phyloP scores from a whole-genome alignment of 352 stramenopile genomes.

The Pythium phragmitis region DNA sequence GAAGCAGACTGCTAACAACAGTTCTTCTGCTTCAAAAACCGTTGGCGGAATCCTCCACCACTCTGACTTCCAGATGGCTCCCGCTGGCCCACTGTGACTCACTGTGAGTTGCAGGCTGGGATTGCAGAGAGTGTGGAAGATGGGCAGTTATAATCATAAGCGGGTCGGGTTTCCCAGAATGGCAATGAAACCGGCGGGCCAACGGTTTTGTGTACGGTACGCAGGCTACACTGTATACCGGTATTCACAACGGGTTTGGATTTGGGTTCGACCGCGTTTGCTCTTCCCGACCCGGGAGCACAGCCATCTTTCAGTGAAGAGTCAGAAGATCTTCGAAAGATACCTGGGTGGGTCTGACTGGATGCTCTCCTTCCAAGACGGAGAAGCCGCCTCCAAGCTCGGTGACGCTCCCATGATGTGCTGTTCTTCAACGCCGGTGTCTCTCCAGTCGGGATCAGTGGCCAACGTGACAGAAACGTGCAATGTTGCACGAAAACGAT shows the following conservation, averaged over 20 bases:
- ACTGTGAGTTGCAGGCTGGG: neutral
- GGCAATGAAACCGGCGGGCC: neutral
- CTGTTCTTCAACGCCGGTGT: neutral
- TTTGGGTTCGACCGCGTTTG: neutral
- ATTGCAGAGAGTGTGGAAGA: neutral
- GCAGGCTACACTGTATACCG: too few species aligned
- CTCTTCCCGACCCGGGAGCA: neutral
- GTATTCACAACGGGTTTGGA: conserved; percentile 1
- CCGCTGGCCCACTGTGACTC: neutral
- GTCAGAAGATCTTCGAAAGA: conserved; percentile 16
- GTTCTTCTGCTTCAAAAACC: neutral
- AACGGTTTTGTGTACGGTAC: conserved; percentile 4
- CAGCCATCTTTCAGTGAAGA: neutral
- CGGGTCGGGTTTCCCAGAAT: conserved; percentile 5
- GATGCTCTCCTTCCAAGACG: too few species aligned
- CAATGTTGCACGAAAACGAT: conserved; percentile 1
- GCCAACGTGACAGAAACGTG: neutral
- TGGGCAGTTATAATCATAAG: neutral
- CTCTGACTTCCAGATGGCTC: neutral
- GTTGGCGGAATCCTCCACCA: neutral
- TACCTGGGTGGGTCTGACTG: neutral
- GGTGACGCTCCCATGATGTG: neutral
- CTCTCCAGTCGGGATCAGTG: neutral
- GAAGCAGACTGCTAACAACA: too few species aligned
- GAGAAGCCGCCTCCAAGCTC: neutral